A percentile compares a stretch with the other conserved stretches of the same genome.
Conservation (phyloP, 345 rosid species). For the Carallia pectinifolia region DNA sequence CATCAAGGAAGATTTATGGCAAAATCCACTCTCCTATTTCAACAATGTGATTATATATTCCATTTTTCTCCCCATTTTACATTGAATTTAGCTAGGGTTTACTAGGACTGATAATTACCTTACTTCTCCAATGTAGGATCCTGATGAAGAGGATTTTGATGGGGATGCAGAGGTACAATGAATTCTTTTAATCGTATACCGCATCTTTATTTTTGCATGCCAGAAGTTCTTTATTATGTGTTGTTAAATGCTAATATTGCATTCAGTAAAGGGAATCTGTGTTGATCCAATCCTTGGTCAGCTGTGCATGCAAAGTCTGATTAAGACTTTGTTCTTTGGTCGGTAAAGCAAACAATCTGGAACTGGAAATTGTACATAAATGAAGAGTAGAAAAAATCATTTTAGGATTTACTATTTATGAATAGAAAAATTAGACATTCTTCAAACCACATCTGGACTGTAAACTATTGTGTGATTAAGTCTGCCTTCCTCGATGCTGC, state of each 20-base stretch:
- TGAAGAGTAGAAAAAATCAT: too few relatives aligned
- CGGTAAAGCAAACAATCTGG: too few relatives aligned
- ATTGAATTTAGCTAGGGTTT: background rate
- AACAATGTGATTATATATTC: conserved; percentile 52
- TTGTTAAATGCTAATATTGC: background rate
- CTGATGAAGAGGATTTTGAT: conserved; percentile 19
- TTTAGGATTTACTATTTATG: too few relatives aligned
- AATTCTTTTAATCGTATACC: background rate
- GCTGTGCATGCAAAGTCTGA: background rate
- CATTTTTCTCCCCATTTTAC: conserved; percentile 1
- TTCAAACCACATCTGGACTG: too few relatives aligned
- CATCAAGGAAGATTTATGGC: conserved; percentile 93
- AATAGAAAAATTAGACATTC: too few relatives aligned
- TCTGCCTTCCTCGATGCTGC: too few relatives aligned
- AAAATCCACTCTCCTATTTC: conserved; percentile 85
- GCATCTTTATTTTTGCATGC: background rate
- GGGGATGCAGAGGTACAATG: conserved; percentile 25
- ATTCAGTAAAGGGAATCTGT: background rate
- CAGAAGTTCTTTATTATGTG: background rate
- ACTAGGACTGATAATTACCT: background rate
- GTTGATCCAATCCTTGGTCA: background rate
- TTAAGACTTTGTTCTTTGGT: too few relatives aligned
- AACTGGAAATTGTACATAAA: too few relatives aligned
- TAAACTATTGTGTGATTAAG: too few relatives aligned
- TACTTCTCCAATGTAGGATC: conserved; percentile 16